Percentiles rank a stretch among this genome's conserved stretches.
phyloP scores from a whole-genome alignment of 2,329 filamentous ascomycete species.

The Colletotrichum costaricense region DNA sequence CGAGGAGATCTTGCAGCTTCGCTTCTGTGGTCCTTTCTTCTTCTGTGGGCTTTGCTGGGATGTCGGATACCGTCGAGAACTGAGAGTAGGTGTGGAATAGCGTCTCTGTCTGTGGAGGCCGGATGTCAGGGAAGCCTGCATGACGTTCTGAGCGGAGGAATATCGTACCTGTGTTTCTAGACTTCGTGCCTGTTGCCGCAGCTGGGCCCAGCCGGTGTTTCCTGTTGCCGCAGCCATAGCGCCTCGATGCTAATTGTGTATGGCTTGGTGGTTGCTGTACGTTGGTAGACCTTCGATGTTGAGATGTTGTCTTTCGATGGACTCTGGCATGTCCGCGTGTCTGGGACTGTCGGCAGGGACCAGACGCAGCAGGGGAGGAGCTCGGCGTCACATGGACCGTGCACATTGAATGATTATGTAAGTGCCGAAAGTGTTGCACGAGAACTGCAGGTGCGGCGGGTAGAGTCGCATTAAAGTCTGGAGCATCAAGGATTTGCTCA shows the following conservation, averaged over 20 bases:
- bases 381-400: constrained; percentile 34
- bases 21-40: constrained; percentile 85
- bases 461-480: neutral
- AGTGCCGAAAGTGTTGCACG: neutral
- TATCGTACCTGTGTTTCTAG: constrained; percentile 85
- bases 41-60: constrained; percentile 84
- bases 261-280: constrained; percentile 9
- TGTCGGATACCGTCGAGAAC: constrained; percentile 82
- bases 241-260: constrained; percentile 13
- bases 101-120: constrained; percentile 77
- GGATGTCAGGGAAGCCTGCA: constrained; percentile 28
- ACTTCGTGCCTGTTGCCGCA: constrained; percentile 90
- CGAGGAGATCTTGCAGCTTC: constrained; percentile 85
- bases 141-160: neutral
- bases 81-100: constrained; percentile 90
- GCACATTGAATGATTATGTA: constrained; percentile 34
- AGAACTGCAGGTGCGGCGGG: neutral
- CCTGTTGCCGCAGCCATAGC: constrained; percentile 65
- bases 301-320: constrained; percentile 28
- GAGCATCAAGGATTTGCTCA: neutral
- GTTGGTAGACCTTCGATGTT: neutral
- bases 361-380: constrained; percentile 30
- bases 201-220: constrained; percentile 86
- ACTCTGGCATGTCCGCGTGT: constrained; percentile 23
- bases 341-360: constrained; percentile 30